A percentile compares a stretch with the other conserved stretches of the same genome.
Conservation (phyloP, 2,329 filamentous ascomycete species). For the Pseudogymnoascus sp. region DNA sequence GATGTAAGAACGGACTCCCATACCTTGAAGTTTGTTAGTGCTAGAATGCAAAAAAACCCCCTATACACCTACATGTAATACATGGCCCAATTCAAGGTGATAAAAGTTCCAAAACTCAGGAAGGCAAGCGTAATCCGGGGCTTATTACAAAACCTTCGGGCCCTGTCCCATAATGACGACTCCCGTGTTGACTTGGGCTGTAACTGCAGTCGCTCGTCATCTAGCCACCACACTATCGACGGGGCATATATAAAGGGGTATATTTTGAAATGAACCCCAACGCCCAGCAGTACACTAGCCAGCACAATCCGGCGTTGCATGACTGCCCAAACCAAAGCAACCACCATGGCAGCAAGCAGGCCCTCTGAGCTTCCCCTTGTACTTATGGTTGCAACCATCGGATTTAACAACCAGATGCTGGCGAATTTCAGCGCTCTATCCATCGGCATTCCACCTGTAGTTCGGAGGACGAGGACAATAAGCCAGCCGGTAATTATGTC, state of each 20-base stretch:
- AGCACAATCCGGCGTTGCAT: slow-evolving; percentile 53
- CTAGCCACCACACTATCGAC: slow-evolving; percentile 75
- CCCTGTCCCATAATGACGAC: slow-evolving; percentile 20
- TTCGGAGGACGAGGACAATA: slow-evolving; percentile 50
- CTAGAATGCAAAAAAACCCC: neutral
- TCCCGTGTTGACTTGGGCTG: slow-evolving; percentile 17
- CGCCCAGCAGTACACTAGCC: slow-evolving; percentile 68
- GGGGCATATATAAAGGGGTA: slow-evolving; percentile 95
- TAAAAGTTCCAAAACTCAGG: slow-evolving; percentile 66
- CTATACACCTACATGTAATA: slow-evolving; percentile 55
- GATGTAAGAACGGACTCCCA: slow-evolving; percentile 71
- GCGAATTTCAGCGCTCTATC: slow-evolving; percentile 65
- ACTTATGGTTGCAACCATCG: slow-evolving; percentile 96
- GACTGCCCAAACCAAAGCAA: slow-evolving; percentile 76
- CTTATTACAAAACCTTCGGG: slow-evolving; percentile 42
- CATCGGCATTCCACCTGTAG: slow-evolving; percentile 26
- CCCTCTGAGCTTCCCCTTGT: slow-evolving; percentile 93
- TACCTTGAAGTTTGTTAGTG: slow-evolving; percentile 46
- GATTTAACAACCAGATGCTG: slow-evolving; percentile 88
- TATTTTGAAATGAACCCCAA: slow-evolving; percentile 95
- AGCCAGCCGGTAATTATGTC: slow-evolving; percentile 83
- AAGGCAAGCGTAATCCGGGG: slow-evolving; percentile 52
- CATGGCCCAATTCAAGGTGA: slow-evolving; percentile 69
- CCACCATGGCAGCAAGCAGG: slow-evolving; percentile 75
- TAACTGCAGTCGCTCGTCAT: slow-evolving; percentile 37